Evolutionary conservation across 73 alveolate species (phyloP).

Genomic region (Paramecium octaurelia): DNA sequence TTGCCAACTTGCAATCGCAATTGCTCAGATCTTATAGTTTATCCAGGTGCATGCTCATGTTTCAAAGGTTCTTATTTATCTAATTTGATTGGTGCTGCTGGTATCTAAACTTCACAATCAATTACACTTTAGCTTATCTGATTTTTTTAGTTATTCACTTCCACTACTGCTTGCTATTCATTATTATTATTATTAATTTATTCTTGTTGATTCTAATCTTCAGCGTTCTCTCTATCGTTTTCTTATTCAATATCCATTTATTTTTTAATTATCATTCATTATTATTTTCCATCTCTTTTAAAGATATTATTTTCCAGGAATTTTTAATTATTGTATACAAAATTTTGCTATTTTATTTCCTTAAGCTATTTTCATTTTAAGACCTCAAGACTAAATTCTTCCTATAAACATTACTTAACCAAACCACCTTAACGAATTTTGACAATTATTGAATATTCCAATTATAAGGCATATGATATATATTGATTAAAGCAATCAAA

Average conservation of each 20-base stretch:
- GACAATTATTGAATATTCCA: not conserved
- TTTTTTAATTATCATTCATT: not conserved
- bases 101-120: not conserved
- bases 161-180: not conserved
- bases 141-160: not conserved
- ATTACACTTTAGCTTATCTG: not conserved
- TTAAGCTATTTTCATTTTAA: not conserved
- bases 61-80: conserved; percentile 3
- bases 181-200: not conserved
- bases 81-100: not conserved
- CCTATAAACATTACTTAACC: not conserved
- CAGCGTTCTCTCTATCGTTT: not conserved
- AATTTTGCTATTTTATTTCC: not conserved
- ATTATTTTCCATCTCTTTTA: not conserved
- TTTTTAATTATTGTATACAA: not conserved
- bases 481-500: not conserved
- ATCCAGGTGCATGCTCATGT: not conserved
- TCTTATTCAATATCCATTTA: not conserved
- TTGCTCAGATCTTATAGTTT: not conserved
- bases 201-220: not conserved
- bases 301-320: not conserved
- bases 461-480: not conserved
- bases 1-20: not conserved
- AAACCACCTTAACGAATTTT: not conserved
- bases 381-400: not conserved